A percentile compares a stretch with the other conserved stretches of the same genome.
Conservation (phyloP, 495 filamentous ascomycete genomes). For the Cladorrhinum samala region DNA sequence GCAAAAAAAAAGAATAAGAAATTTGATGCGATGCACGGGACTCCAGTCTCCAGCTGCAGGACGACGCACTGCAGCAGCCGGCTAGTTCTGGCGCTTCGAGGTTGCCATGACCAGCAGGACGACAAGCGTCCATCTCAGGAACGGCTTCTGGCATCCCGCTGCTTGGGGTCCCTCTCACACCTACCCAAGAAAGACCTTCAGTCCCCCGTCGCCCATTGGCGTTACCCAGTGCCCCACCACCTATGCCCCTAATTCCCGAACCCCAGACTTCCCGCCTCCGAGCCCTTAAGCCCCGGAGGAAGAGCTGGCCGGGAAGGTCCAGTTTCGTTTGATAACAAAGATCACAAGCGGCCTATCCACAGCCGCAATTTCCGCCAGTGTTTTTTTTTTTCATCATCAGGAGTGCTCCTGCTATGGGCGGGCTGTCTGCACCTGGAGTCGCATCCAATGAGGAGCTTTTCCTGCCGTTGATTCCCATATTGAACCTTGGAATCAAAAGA, state of each 20-base stretch:
- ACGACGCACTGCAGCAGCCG: too few species aligned
- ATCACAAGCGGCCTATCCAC: neutral
- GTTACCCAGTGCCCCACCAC: neutral
- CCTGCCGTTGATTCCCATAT: neutral
- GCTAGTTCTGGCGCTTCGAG: too few species aligned
- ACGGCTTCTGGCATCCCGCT: too few species aligned
- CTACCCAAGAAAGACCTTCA: too few species aligned
- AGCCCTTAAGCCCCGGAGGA: neutral
- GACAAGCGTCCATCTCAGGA: too few species aligned
- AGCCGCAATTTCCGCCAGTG: neutral
- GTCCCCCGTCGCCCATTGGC: neutral
- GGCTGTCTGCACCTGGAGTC: neutral
- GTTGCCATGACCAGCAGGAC: too few species aligned
- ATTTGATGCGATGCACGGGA: too few species aligned
- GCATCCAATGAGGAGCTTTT: neutral
- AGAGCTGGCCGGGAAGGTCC: neutral
- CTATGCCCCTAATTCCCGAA: conserved; percentile 5
- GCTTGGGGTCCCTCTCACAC: too few species aligned
- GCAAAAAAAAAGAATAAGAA: neutral
- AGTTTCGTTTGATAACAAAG: neutral
- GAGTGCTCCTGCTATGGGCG: neutral
- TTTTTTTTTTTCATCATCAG: neutral
- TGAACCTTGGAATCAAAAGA: neutral
- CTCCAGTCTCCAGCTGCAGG: too few species aligned
- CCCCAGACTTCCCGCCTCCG: conserved; percentile 1